A percentile compares a stretch with the other conserved stretches of the same genome.
Evolutionary conservation across 169 alveolate species (phyloP).

Genomic region (Toxoplasma gondii): DNA sequence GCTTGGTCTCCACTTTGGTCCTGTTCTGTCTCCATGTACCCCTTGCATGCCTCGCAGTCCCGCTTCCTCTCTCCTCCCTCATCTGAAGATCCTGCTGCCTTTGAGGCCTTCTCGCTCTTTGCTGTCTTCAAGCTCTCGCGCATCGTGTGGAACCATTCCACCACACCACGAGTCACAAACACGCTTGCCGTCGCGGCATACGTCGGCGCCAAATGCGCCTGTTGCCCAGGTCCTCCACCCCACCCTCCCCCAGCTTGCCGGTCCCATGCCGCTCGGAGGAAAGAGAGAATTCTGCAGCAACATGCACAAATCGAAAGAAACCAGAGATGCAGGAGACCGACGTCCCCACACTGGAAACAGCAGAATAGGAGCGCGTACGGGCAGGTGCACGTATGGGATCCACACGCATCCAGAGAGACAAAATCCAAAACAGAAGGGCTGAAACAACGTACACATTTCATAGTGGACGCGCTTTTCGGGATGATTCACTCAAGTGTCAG

Average conservation of each 20-base stretch:
- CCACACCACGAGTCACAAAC: constrained; percentile 4
- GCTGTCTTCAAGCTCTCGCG: not conserved
- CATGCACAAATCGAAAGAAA: not conserved
- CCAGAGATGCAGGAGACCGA: not conserved
- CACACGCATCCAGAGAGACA: no score
- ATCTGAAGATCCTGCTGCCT: not conserved
- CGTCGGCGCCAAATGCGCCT: constrained; percentile 70
- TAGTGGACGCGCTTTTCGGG: no score
- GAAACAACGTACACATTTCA: no score
- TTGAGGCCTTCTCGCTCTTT: not conserved
- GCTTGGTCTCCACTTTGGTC: not conserved
- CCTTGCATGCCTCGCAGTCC: not conserved
- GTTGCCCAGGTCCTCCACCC: constrained; percentile 74
- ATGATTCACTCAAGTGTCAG: no score
- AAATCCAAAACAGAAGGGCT: no score
- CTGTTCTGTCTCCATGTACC: not conserved
- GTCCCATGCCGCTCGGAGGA: constrained; percentile 32
- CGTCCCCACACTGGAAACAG: not conserved
- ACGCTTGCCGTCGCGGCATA: constrained; percentile 69
- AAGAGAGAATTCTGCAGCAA: constrained; percentile 23
- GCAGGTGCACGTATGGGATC: no score
- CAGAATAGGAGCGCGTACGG: not conserved
- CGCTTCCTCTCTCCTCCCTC: not conserved
- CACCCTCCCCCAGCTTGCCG: constrained; percentile 63
- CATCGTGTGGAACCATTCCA: not conserved